phyloP scores from a whole-genome alignment of 805 yeast species.

The Ogataea paraovalis region DNA sequence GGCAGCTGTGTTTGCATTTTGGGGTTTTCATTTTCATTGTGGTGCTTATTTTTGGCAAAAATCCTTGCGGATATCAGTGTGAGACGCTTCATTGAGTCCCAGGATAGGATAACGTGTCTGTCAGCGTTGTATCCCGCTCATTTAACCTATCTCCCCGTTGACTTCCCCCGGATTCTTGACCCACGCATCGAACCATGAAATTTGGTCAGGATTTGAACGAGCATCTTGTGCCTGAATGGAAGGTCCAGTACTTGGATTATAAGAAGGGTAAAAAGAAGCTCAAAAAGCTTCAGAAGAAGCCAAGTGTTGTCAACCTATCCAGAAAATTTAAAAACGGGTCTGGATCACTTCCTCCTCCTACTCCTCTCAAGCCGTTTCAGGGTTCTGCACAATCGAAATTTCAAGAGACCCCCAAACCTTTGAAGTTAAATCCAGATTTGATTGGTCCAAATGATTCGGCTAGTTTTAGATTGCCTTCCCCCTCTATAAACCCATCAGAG shows the following conservation, averaged over 20 bases:
- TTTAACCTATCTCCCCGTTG: too few species aligned
- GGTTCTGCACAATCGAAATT: neutral
- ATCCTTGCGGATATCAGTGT: too few species aligned
- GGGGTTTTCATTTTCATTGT: too few species aligned
- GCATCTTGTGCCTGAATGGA: conserved; percentile 85
- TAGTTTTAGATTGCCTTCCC: neutral
- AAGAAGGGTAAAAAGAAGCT: conserved; percentile 43
- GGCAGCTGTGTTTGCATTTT: too few species aligned
- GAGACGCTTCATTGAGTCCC: too few species aligned
- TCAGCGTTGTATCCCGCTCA: too few species aligned
- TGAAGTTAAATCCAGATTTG: too few species aligned
- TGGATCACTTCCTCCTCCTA: neutral
- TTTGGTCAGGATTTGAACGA: conserved; percentile 65
- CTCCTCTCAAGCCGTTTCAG: neutral
- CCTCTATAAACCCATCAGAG: neutral
- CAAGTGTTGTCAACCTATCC: conserved; percentile 9
- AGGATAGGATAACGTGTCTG: too few species aligned
- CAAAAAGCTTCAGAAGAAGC: conserved; percentile 25
- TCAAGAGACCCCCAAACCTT: neutral
- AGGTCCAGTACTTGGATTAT: conserved; percentile 72
- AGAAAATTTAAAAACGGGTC: neutral
- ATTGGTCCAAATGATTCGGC: neutral
- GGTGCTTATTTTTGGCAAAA: too few species aligned
- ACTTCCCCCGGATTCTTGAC: neutral
- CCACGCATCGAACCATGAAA: conserved; percentile 44